A percentile compares a stretch with the other conserved stretches of the same genome.
phyloP scores from a whole-genome alignment of 768 basidiomycete genomes.

The Boletus rubescentipes region DNA sequence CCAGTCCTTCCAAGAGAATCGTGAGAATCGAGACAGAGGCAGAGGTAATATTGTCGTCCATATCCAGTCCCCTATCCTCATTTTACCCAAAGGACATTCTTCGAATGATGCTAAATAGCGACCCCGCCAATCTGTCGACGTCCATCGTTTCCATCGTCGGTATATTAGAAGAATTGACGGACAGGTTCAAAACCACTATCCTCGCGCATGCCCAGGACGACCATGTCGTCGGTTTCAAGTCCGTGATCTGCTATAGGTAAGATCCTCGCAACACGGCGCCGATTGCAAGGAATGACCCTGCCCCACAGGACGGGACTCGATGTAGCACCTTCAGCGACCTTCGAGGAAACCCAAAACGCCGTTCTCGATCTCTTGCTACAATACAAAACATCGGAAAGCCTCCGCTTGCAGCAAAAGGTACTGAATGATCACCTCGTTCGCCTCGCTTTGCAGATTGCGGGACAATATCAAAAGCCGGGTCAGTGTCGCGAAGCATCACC shows the following conservation, averaged over 20 bases:
- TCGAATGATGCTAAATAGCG: conserved; percentile 22
- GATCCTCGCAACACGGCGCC: background rate
- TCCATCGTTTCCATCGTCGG: conserved; percentile 12
- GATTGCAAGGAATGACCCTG: background rate
- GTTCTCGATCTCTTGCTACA: conserved; percentile 34
- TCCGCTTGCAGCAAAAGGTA: conserved; percentile 59
- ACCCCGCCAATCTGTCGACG: conserved; percentile 6
- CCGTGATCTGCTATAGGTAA: conserved; percentile 64
- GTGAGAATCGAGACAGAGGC: conserved; percentile 69
- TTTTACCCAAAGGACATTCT: conserved; percentile 10
- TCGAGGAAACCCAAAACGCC: conserved; percentile 30
- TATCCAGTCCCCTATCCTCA: conserved; percentile 2
- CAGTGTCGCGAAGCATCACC: conserved; percentile 1
- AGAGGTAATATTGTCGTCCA: conserved; percentile 46
- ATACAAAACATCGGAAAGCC: conserved; percentile 36
- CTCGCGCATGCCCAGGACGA: conserved; percentile 39
- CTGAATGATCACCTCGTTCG: conserved; percentile 70
- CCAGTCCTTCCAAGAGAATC: conserved; percentile 54
- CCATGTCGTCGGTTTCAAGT: conserved; percentile 69
- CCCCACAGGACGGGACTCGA: conserved; percentile 58
- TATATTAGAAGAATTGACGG: conserved; percentile 31
- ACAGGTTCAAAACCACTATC: conserved; percentile 38
- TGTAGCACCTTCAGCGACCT: conserved; percentile 35
- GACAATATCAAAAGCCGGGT: conserved; percentile 60
- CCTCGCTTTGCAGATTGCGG: conserved; percentile 52